Base-by-base conservation (phyloP, 768 basidiomycete genomes). In the Suillus subaureus region DNA sequence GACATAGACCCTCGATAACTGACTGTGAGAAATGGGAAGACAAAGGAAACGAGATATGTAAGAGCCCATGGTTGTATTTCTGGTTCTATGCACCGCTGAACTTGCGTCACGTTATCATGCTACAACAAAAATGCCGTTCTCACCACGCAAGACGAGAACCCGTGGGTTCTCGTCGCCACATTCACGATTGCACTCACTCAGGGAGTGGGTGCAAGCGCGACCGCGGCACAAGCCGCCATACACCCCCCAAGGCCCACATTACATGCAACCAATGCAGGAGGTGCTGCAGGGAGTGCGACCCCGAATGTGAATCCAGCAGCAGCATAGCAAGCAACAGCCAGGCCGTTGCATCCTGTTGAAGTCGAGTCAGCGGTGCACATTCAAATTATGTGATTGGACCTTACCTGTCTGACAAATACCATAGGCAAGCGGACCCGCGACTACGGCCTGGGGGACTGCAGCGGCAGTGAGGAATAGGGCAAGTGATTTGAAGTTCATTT, bases 401-500 rank as follows among this genome's bases (percentile, higher is more conserved):
- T 51, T 4, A 74, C 76, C 74, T 0, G 73, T 74, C 26, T 77
- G 74, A 8, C 74, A 76, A 0, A 65, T 0, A 0, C 6, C 75
- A 4, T 76, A 76, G 0, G 67, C 66, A 18, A 76, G 21, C 0
- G 66, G 69, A 1, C 75, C 75, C 0, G 74, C 75, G 1, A 49
- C 62, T 1, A 68, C 33, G 0, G n/a, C 47, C 47, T 13, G 47
- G 23, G 72, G 71, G 0, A 56, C 67, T 0, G 49, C 64, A 1
- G 68, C 62, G 12, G 68, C 66, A 28, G 54, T 66, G 11, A 71
- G 26, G 13, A 77, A 63, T 4, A 68, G 64, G 6, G 66, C 54
- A 37, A 73, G 60, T 0, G 67, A 66, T 52, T 73, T 74, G 33
- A 73, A 37, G 61, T 76, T 77, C 75, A 76, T 77, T 4, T 37